phyloP scores from a whole-genome alignment of 140 eudicot species.

The Ambrosia hybrid region DNA sequence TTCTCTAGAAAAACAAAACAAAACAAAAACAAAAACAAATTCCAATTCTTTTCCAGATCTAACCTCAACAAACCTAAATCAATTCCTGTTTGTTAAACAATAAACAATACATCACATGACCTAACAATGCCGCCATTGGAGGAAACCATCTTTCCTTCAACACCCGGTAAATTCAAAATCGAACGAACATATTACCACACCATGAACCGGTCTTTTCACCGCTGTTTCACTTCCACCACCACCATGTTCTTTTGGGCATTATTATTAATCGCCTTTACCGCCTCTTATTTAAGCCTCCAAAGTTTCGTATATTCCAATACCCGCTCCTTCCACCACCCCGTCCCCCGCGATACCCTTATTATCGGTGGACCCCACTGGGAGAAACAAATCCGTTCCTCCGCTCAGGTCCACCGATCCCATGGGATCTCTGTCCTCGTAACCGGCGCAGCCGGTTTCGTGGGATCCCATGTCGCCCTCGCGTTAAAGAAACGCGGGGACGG shows the following conservation, averaged over 20 bases:
- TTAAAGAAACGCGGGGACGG: conserved; percentile 46
- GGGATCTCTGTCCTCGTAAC: conserved; percentile 49
- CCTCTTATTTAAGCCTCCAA: conserved; percentile 41
- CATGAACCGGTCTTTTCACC: conserved; percentile 38
- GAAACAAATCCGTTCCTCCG: conserved; percentile 48
- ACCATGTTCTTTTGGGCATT: conserved; percentile 56
- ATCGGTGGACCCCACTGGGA: conserved; percentile 48
- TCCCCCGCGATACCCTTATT: background rate
- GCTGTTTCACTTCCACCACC: conserved; percentile 49
- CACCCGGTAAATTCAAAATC: conserved; percentile 50
- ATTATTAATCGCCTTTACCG: conserved; percentile 45
- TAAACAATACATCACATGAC: too few species aligned
- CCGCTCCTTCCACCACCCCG: conserved; percentile 34
- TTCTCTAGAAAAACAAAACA: too few species aligned
- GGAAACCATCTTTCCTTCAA: conserved; percentile 47
- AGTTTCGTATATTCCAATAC: conserved; percentile 47
- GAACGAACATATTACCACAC: conserved; percentile 26
- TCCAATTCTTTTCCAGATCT: too few species aligned
- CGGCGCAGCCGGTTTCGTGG: conserved; percentile 52
- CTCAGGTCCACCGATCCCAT: conserved; percentile 39
- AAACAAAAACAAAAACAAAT: too few species aligned
- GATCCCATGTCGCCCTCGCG: conserved; percentile 37
- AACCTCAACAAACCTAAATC: too few species aligned
- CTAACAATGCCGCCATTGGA: conserved; percentile 50
- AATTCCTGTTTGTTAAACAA: too few species aligned